phyloP scores from a whole-genome alignment of 164 flowering plant species.

The Pachysandra terminalis region DNA sequence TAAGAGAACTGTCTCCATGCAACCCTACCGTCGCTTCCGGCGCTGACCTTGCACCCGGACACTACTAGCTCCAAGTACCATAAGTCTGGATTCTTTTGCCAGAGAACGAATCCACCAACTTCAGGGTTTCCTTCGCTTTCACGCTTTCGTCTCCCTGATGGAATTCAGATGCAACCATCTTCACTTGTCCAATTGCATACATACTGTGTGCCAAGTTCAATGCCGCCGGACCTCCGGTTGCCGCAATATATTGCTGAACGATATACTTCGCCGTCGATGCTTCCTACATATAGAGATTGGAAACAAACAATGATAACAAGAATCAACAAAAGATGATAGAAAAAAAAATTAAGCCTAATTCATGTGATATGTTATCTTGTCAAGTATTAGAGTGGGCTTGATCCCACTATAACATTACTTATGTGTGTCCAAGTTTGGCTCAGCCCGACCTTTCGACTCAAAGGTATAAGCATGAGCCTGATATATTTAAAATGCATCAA shows the following conservation, averaged over 20 bases:
- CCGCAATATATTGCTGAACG: constrained; percentile 85
- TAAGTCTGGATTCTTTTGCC: constrained; percentile 72
- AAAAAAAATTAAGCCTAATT: too few relatives aligned
- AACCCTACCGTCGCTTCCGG: constrained; percentile 80
- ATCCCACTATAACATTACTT: too few relatives aligned
- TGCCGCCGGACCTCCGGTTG: constrained; percentile 67
- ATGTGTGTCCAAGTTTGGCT: too few relatives aligned
- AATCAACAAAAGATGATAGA: too few relatives aligned
- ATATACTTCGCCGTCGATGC: constrained; percentile 83
- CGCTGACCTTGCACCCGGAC: constrained; percentile 69
- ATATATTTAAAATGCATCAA: too few relatives aligned
- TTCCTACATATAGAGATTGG: too few relatives aligned
- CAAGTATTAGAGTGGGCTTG: too few relatives aligned
- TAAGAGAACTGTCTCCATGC: constrained; percentile 81
- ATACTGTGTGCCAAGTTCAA: constrained; percentile 58
- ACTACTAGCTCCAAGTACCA: constrained; percentile 82
- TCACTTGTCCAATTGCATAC: constrained; percentile 79
- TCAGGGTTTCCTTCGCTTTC: constrained; percentile 38
- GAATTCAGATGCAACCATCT: constrained; percentile 67
- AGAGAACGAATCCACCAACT: constrained; percentile 71
- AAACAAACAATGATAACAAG: too few relatives aligned
- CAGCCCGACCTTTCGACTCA: too few relatives aligned
- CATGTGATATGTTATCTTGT: too few relatives aligned
- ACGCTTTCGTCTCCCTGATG: constrained; percentile 36
- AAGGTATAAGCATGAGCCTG: too few relatives aligned